Base-by-base conservation (phyloP, 225 moss, liverwort and hornwort species). In the Neckera pumila region DNA sequence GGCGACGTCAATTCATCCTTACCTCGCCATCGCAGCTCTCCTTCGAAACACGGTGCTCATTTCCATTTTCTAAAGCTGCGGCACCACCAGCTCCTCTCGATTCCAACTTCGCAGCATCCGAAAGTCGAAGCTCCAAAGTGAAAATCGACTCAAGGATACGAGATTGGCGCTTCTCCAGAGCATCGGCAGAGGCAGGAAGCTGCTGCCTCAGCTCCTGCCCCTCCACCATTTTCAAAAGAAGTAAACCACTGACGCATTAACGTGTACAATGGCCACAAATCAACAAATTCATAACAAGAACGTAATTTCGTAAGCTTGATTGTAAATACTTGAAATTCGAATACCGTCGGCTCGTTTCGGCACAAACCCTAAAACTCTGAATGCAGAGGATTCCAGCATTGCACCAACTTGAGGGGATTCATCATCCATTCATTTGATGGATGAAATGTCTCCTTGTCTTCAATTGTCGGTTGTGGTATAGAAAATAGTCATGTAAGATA, bases 111-210 rank as follows among this genome's bases (percentile, higher is more conserved):
- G 45, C 17, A 40, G 7, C 38, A 78, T 56, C 56, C 10, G 67
- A 87, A 64, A 91, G 19, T 60, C 56, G 89, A 71, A 53, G 73
- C 87, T 91, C 91, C 61, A 92, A 70, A n/a, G 77, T 85, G 70
- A 38, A 83, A 69, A 93, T 93, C 69, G 80, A 77, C 53, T 91
- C 49, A 13, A 94, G 89, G 59, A 92, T 90, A 33, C 78, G 87
- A 74, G 85, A 54, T 81, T 94, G 94, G 61, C 92, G 92, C 67
- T 86, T 83, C 88, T 90, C 85, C 85, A 94, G 85, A 63, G 88
- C 94, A 57, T 80, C 82, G 16, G 59, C 84, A 5, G 88, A 83
- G 64, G 82, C 73, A 58, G 89, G 84, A 28, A 84, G 86, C 81
- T 75, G 85, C 84, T 72, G 81, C 67, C 75, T 65, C 54, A 42